Conservation (phyloP, 2,329 filamentous ascomycete genomes). For the Epichloe brachyelytri region DNA sequence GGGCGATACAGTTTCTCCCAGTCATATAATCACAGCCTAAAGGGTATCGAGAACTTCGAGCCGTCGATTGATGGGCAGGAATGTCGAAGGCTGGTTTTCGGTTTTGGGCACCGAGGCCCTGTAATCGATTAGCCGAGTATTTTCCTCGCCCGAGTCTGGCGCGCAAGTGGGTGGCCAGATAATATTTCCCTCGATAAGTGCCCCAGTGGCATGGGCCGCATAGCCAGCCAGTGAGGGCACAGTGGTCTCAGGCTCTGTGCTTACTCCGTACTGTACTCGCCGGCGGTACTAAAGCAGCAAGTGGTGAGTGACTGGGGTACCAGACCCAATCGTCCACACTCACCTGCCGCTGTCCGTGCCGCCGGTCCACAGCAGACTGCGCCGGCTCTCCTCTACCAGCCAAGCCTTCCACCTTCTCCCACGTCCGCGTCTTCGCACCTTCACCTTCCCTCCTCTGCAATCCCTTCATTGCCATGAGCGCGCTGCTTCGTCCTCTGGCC, state of each 20-base stretch:
- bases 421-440: conserved; percentile 2
- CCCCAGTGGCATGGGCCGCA: too few species aligned
- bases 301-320: background rate
- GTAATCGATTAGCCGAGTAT: conserved; percentile 5
- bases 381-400: conserved; percentile 4
- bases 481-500: conserved; percentile 3
- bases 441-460: conserved; percentile 1
- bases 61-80: background rate
- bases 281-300: background rate
- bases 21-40: too few species aligned
- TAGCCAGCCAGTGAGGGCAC: too few species aligned
- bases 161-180: too few species aligned
- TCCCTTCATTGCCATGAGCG: conserved; percentile 6
- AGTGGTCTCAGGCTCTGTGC: too few species aligned
- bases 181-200: too few species aligned
- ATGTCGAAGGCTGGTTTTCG: background rate
- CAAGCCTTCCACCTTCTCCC: background rate
- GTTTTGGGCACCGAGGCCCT: background rate
- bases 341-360: background rate
- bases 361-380: conserved; percentile 1
- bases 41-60: too few species aligned
- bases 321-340: background rate
- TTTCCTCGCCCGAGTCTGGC: background rate
- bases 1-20: too few species aligned
- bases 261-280: too few species aligned